Evolutionary conservation across 257 asterid genomes (phyloP), one percentile per base, ranked within the genome.

Genomic region (Craterostigma plantagineum): DNA sequence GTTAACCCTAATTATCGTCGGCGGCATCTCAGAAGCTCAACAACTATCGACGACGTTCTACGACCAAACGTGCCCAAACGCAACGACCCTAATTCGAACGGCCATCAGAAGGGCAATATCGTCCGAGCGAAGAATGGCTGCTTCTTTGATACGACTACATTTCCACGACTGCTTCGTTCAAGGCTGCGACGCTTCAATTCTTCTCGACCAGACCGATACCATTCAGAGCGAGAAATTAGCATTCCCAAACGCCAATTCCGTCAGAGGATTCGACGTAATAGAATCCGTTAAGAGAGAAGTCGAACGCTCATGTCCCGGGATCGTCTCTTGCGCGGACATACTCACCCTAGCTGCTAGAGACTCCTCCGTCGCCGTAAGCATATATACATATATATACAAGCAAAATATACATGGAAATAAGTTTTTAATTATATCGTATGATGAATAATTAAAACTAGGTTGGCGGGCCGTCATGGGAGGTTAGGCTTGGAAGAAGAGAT

Each of bases 131-230:
- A 50, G 71, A 3, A 71, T 71, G 75, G 75, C 75, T 0, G 72
- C 68, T 1, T 72, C 76, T 3, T 57, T 67, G 53, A 51, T 72
- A 13, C 76, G 76, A 2, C 73, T 71, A 38, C 72, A 57, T 10
- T 71, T 71, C 52, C 75, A 71, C 40, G 79, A 67, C 23, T 66
- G 79, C 63, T 67, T 67, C 30, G 73, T 67, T 1, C 73, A 68
- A 50, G 76, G 74, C 10, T 60, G 70, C 30, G 70, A 59, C 45
- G 81, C 64, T 0, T 72, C 81, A 1, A 33, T 72, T 43, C 16
- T 72, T 0, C 66, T 72, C 0, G 77, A 72, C 44, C 62, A 62
- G 18, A 23, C 69, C 14, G 1, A 68, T 8, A 43, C 61, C 0
- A 61, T 62, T 38, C 54, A 48, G 10, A 57, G 67, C 14, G 77